phyloP scores from a whole-genome alignment of 345 rosid genomes.

The Aquilaria sinensis region DNA sequence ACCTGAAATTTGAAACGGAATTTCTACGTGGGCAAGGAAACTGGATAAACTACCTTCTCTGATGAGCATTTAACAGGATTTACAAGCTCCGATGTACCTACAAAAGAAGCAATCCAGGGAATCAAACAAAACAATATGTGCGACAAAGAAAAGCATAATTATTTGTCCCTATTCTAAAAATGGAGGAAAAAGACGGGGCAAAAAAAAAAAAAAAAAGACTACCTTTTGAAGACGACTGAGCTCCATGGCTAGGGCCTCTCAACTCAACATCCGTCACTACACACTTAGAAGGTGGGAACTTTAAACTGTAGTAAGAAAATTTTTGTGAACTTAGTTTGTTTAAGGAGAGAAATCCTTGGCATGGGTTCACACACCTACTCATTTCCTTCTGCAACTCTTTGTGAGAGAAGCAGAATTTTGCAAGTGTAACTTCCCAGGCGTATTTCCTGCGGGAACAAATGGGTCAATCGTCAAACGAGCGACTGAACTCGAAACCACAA shows the following conservation, averaged over 20 bases:
- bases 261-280: slow-evolving; percentile 3
- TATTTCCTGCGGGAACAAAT: too few relatives aligned
- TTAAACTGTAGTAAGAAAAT: slow-evolving; percentile 4
- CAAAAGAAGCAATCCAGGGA: slow-evolving; percentile 11
- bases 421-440: too few relatives aligned
- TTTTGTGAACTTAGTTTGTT: slow-evolving; percentile 12
- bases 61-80: slow-evolving; percentile 13
- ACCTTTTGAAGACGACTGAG: slow-evolving; percentile 30
- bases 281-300: slow-evolving; percentile 15
- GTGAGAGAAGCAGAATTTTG: too few relatives aligned
- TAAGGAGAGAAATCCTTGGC: slow-evolving; percentile 9
- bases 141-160: background rate
- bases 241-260: background rate
- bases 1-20: too few relatives aligned
- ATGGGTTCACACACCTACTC: slow-evolving; percentile 21
- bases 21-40: too few relatives aligned
- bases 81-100: slow-evolving; percentile 27
- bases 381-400: slow-evolving; percentile 16
- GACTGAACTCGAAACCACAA: too few relatives aligned
- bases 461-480: too few relatives aligned
- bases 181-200: background rate
- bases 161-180: background rate
- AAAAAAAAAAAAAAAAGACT: background rate
- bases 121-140: slow-evolving; percentile 1
- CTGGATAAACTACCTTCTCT: slow-evolving; percentile 21